These are phyloP conservation scores for Periconia sp. DNA, from an alignment of 2,329 filamentous ascomycete genomes.

Conservation along the genomic window DNA sequence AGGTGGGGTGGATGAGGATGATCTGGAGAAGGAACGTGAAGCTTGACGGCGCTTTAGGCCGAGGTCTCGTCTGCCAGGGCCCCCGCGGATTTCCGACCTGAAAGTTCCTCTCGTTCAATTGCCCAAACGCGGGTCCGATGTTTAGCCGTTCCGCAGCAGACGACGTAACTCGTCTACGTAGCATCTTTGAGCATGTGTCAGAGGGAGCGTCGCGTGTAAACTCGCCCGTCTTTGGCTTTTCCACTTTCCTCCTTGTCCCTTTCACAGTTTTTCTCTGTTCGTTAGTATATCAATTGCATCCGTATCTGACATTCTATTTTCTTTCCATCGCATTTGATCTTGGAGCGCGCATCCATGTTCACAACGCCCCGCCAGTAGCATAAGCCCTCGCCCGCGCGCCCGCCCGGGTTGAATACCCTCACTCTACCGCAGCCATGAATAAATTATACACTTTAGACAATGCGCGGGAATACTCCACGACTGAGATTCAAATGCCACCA, in stretches of 20 bases:
- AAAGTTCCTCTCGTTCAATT: too few relatives aligned
- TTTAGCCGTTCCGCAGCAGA: constrained; percentile 5
- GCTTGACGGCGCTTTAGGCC: neutral
- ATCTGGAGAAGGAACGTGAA: neutral
- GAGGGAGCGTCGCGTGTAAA: constrained; percentile 19
- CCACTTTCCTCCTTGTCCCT: neutral
- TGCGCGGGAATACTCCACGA: constrained; percentile 11
- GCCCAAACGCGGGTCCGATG: neutral
- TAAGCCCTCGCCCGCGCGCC: constrained; percentile 8
- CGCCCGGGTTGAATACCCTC: constrained; percentile 8
- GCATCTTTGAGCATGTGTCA: constrained; percentile 30
- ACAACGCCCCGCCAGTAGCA: constrained; percentile 18
- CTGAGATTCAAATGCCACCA: constrained; percentile 30
- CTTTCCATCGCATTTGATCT: constrained; percentile 1
- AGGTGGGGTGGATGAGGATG: neutral
- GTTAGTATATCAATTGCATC: neutral
- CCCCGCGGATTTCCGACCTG: neutral
- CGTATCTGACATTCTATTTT: neutral
- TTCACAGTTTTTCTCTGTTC: neutral
- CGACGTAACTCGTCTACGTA: constrained; percentile 40
- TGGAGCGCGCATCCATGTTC: constrained; percentile 20
- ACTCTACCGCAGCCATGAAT: constrained; percentile 14
- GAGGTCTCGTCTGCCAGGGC: neutral
- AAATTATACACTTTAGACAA: constrained; percentile 32
- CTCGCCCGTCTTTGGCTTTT: constrained; percentile 4